Percentiles rank a stretch among this genome's conserved stretches.
Evolutionary conservation across 2,329 filamentous ascomycete species (phyloP).

Genomic region (Domatiomyces catenatus): DNA sequence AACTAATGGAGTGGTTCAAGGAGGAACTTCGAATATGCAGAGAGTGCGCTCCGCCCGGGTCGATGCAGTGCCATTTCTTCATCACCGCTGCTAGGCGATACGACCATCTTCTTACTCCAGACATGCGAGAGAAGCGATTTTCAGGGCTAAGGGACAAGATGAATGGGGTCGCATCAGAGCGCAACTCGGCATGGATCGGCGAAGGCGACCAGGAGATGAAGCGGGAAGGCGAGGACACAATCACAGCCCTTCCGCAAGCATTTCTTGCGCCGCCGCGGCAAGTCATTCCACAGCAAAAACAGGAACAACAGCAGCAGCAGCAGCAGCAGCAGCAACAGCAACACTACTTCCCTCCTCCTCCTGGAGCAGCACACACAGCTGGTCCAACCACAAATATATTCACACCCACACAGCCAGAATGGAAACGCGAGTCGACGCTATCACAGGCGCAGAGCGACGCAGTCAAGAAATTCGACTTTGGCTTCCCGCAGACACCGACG

Average conservation of each 20-base stretch:
- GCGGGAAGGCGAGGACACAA: slow-evolving; percentile 52
- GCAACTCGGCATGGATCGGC: slow-evolving; percentile 64
- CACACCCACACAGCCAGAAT: background rate
- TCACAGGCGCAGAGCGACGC: slow-evolving; percentile 12
- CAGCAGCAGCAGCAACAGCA: background rate
- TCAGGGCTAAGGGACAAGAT: slow-evolving; percentile 61
- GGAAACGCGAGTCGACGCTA: slow-evolving; percentile 8
- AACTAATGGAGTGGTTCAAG: slow-evolving; percentile 95
- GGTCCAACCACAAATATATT: slow-evolving; percentile 1
- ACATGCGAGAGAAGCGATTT: slow-evolving; percentile 36
- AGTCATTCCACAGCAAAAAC: slow-evolving; percentile 2
- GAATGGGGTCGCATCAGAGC: slow-evolving; percentile 72
- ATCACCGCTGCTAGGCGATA: slow-evolving; percentile 61
- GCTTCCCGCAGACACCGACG: slow-evolving; percentile 69
- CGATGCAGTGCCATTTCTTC: slow-evolving; percentile 87
- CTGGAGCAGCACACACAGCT: slow-evolving; percentile 2
- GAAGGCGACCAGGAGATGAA: slow-evolving; percentile 71
- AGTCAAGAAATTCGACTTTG: slow-evolving; percentile 49
- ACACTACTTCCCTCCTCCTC: slow-evolving; percentile 11
- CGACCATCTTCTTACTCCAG: slow-evolving; percentile 14
- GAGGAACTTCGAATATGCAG: slow-evolving; percentile 86
- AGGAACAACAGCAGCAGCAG: background rate
- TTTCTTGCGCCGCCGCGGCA: slow-evolving; percentile 18
- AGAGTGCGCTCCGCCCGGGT: slow-evolving; percentile 73
- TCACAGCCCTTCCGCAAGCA: slow-evolving; percentile 59